Base-by-base conservation (phyloP, 805 yeast species). In the Cyberlindnera veronae region DNA sequence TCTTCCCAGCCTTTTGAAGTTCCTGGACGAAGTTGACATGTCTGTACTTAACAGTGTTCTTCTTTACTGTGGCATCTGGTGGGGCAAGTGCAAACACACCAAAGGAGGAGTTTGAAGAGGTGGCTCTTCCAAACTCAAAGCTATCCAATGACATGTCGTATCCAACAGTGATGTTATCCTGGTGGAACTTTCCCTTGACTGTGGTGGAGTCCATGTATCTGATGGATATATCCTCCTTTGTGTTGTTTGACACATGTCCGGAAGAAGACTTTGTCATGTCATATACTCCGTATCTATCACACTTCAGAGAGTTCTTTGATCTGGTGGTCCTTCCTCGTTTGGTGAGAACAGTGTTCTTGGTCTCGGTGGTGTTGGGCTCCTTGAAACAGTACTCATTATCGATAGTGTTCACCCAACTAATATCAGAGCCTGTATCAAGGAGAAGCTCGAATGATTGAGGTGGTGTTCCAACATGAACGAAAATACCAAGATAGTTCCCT, bases 151-250 rank as follows among this genome's bases (percentile, higher is more conserved):
- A 59, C 19, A 58, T 43, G 41, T 59, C 45, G 15, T 52, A 49
- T 6, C 42, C 46, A 23, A 44, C 10, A n/a, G 32, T 31, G 18
- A 46, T 4, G 1, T 26, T 23, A 32, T 59, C 67, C 10, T 44
- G 45, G 26, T 86, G 91, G 74, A 76, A 78, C 13, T 51, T 45
- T 9, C 85, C 86, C 3, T 54, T 36, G 6, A 78, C 79, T 35
- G 55, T 66, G 9, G 71, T 60, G 6, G 67, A 57, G 48, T 77
- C 83, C 32, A 26, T 29, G 21, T 41, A 41, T 10, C 33, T 23
- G 9, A 34, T 20, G 4, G 46, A 42, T 0, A 14, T n/a, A 8
- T 63, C 48, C 17, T 46, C 37, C 30, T 61, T 52, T 12, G 41
- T 40, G 3, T 52, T 14, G 14, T 9, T 11, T 27, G 44, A 18